Evolutionary conservation across 169 alveolate genomes (phyloP), one percentile per base, ranked within the genome.

Genomic region (Plasmodium vinckei): DNA sequence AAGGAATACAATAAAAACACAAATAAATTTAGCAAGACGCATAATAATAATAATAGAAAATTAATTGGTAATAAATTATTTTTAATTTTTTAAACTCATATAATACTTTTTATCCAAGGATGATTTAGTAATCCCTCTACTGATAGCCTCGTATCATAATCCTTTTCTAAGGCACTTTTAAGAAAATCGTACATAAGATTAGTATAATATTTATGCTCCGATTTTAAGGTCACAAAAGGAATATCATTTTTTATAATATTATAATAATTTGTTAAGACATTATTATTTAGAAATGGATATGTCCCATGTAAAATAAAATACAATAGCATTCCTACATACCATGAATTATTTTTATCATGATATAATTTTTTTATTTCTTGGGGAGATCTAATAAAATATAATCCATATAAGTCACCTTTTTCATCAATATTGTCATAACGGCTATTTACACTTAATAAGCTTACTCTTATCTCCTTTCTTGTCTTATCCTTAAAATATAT

Each of bases 341-440:
- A 86, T 0, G 87, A 44, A 64, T 70, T 86, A 46, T 86, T 86
- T 33, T 86, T 86, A 51, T 69, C 70, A 59, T 69, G 23, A 70
- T 57, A 46, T 53, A 65, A 33, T 69, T 70, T 59, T 56, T 39
- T 54, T 1, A 86, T 86, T 86, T 86, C 91, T 51, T 86, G 86
- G 23, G 86, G 87, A 13, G 91, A 86, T 70, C 91, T 54, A 33
- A 86, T 86, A 19, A 46, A 86, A 69, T 23, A 70, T 23, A 86
- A 59, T 5, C 91, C 91, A 86, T 86, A 86, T 60, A 86, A 68
- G 49, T 86, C 87, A 21, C 91, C 91, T 3, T 69, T 61, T 19
- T 69, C n/a, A 21, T 86, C 91, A 27, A 86, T 69, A 33, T 86
- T 86, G 33, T 86, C 91, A 60, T 86, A 86, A 7, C 56, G 27